A percentile compares a stretch with the other conserved stretches of the same genome.
phyloP scores from a whole-genome alignment of 2,329 filamentous ascomycete species.

The Colletotrichum orbiculare region DNA sequence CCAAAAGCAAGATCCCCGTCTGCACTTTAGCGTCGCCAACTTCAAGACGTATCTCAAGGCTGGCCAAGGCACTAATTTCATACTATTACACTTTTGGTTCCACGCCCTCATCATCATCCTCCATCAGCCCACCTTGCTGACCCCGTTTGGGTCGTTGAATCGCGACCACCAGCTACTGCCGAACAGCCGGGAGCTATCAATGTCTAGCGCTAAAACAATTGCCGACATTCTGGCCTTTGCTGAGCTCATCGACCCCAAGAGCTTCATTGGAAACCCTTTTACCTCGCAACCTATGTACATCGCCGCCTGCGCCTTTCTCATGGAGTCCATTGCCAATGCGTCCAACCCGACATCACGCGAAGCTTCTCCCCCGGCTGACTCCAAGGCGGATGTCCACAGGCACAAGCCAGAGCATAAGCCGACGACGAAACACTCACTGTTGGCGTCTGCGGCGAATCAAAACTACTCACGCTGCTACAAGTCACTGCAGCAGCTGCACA shows the following conservation, averaged over 20 bases:
- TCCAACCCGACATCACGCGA: constrained; percentile 74
- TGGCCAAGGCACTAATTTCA: constrained; percentile 87
- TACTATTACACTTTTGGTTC: constrained; percentile 89
- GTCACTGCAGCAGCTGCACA: constrained; percentile 81
- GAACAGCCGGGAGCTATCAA: constrained; percentile 83
- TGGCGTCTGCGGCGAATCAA: constrained; percentile 84
- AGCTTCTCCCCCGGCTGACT: constrained; percentile 57
- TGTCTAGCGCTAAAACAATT: constrained; percentile 92
- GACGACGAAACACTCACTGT: constrained; percentile 75
- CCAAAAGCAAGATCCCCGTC: constrained; percentile 76
- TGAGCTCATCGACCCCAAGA: constrained; percentile 85
- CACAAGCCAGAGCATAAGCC: constrained; percentile 48
- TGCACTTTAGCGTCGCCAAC: constrained; percentile 87
- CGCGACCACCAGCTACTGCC: constrained; percentile 78
- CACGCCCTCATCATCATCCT: constrained; percentile 87
- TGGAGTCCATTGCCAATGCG: constrained; percentile 80
- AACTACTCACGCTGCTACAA: constrained; percentile 91
- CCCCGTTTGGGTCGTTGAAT: constrained; percentile 72
- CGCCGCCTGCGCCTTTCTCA: constrained; percentile 87
- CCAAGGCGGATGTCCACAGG: constrained; percentile 36
- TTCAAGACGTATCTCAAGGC: constrained; percentile 86
- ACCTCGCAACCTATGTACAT: constrained; percentile 93
- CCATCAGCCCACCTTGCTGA: constrained; percentile 84
- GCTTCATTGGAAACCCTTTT: constrained; percentile 88
- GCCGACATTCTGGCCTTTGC: constrained; percentile 89